These are phyloP conservation scores for Nectriaceae sp. DNA, from an alignment of 2,329 filamentous ascomycete species.

Conservation along the genomic window DNA sequence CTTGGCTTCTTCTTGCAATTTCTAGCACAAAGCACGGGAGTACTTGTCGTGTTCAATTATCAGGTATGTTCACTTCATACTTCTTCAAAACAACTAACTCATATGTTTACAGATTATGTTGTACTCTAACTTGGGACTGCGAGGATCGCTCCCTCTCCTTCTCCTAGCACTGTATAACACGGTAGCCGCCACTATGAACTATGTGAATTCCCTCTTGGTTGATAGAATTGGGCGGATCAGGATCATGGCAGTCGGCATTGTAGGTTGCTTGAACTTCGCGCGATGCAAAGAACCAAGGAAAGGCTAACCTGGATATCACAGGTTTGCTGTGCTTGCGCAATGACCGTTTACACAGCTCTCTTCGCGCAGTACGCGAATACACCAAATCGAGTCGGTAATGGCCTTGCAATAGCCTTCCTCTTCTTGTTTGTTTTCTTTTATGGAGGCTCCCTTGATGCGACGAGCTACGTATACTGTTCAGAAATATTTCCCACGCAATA, in stretches of 20 bases:
- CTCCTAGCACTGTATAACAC: background rate
- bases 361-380: slow-evolving; percentile 1
- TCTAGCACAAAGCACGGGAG: slow-evolving; percentile 3
- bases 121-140: slow-evolving; percentile 1
- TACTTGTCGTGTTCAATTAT: slow-evolving; percentile 5
- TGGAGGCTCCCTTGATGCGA: slow-evolving; percentile 9
- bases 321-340: background rate
- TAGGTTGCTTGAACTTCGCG: no score
- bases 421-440: slow-evolving; percentile 6
- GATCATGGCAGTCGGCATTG: background rate
- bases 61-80: no score
- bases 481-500: slow-evolving; percentile 16
- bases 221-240: background rate
- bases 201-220: background rate
- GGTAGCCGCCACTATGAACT: slow-evolving; percentile 1
- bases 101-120: no score
- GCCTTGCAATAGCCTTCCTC: slow-evolving; percentile 3
- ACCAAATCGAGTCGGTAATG: slow-evolving; percentile 1
- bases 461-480: slow-evolving; percentile 13
- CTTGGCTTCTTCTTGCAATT: background rate
- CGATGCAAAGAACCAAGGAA: no score
- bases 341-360: background rate
- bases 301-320: no score
- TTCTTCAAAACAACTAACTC: no score
- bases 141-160: background rate